phyloP scores from a whole-genome alignment of 2,329 filamentous ascomycete genomes.

The Apiospora kogelbergensis region DNA sequence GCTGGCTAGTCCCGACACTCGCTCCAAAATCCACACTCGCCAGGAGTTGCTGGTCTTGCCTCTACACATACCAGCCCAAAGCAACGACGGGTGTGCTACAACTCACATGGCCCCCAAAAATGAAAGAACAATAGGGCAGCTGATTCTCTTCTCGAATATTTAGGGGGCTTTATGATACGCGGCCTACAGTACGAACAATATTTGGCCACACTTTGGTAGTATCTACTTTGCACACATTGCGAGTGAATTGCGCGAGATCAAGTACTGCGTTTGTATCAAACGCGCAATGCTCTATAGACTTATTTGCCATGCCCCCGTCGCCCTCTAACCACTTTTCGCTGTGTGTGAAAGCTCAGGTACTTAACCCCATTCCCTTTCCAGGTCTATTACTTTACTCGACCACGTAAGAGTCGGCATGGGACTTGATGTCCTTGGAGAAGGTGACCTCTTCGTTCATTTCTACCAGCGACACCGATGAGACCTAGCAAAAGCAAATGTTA shows the following conservation, averaged over 20 bases:
- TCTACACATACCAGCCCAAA: not conserved
- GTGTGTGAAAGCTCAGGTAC: not conserved
- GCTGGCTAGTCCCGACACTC: not conserved
- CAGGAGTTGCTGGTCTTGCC: not conserved
- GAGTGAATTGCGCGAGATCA: not conserved
- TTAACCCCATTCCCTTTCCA: not conserved
- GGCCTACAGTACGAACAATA: not conserved
- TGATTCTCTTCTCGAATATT: not conserved
- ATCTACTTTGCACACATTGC: not conserved
- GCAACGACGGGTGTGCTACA: too few relatives aligned
- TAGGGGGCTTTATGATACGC: not conserved
- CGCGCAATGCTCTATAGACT: constrained; percentile 10
- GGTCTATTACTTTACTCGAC: constrained; percentile 68
- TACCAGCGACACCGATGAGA: constrained; percentile 67
- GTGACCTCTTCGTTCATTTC: constrained; percentile 77
- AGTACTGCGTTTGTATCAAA: not conserved
- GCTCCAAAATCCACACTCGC: not conserved
- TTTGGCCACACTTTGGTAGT: not conserved
- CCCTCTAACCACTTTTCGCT: constrained; percentile 5
- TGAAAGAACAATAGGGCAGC: too few relatives aligned
- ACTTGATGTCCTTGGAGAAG: constrained; percentile 81
- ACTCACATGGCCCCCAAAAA: too few relatives aligned
- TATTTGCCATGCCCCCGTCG: not conserved
- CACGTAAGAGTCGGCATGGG: constrained; percentile 71
- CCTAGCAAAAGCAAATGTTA: constrained; percentile 43